These are phyloP conservation scores for Pseudogymnoascus destructans DNA, from an alignment of 2,329 filamentous ascomycete genomes.

Conservation along the genomic window DNA sequence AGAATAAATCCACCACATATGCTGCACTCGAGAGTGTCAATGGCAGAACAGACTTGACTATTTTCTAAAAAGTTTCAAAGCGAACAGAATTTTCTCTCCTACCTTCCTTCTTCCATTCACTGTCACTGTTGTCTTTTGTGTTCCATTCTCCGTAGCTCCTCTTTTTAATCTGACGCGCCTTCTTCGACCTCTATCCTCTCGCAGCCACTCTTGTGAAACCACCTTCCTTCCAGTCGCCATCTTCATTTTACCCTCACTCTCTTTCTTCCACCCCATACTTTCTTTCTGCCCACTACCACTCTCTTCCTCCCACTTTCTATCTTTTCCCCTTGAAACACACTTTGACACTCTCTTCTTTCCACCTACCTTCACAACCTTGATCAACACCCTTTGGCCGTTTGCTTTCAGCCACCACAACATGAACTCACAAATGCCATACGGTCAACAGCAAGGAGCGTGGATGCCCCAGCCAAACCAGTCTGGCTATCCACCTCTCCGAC, in stretches of 20 bases:
- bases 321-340: not conserved
- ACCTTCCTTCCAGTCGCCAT: not conserved
- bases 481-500: not conserved
- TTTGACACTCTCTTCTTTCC: not conserved
- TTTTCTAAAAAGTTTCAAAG: not conserved
- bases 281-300: not conserved
- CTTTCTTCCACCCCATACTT: not conserved
- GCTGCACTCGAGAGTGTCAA: not conserved
- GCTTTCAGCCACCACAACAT: not conserved
- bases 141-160: slow-evolving; percentile 13
- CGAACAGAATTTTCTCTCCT: not conserved
- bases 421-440: not conserved
- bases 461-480: not conserved
- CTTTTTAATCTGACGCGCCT: slow-evolving; percentile 12
- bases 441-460: not conserved
- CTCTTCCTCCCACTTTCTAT: not conserved
- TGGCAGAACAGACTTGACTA: not conserved
- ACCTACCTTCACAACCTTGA: not conserved
- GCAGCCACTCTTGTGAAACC: not conserved
- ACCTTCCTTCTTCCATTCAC: not conserved
- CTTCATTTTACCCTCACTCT: not conserved
- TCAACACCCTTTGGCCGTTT: not conserved
- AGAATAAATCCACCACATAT: not conserved
- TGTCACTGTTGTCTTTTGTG: not conserved
- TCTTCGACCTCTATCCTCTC: slow-evolving; percentile 12